These are phyloP conservation scores for Nicotiana attenuata DNA, from an alignment of 257 asterid genomes.

Conservation along the genomic window DNA sequence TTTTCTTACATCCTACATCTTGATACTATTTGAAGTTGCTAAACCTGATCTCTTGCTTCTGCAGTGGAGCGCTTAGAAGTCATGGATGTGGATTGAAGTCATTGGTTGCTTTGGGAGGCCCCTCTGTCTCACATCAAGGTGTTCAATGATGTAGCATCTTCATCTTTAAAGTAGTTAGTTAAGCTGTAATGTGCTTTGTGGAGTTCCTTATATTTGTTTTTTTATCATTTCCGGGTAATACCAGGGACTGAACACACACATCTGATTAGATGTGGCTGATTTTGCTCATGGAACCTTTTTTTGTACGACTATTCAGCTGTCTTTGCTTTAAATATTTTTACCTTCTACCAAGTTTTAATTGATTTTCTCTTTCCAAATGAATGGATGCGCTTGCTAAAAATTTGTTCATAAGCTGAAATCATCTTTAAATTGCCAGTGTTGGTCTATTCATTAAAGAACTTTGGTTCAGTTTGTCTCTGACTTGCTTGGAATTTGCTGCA, in stretches of 20 bases:
- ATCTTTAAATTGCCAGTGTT: background rate
- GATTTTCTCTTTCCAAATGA: background rate
- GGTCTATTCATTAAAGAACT: background rate
- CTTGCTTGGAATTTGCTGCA: background rate
- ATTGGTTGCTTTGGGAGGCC: slow-evolving; percentile 2
- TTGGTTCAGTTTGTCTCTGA: background rate
- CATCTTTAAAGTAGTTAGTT: background rate
- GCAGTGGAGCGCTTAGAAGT: background rate
- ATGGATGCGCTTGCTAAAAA: background rate
- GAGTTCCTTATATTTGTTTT: background rate
- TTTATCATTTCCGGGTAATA: background rate
- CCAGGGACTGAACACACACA: background rate
- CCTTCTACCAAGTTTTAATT: background rate
- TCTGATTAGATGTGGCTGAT: background rate
- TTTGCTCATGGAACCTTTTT: background rate
- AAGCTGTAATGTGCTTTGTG: slow-evolving; percentile 5
- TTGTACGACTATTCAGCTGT: background rate
- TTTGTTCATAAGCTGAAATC: background rate
- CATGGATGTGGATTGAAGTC: background rate
- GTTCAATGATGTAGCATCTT: background rate
- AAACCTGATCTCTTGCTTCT: background rate
- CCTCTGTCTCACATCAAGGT: background rate
- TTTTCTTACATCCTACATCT: background rate
- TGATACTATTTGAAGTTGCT: background rate
- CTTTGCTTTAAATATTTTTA: background rate